Conservation (phyloP, 495 filamentous ascomycete species). For the Sabuloglossum arenarium region DNA sequence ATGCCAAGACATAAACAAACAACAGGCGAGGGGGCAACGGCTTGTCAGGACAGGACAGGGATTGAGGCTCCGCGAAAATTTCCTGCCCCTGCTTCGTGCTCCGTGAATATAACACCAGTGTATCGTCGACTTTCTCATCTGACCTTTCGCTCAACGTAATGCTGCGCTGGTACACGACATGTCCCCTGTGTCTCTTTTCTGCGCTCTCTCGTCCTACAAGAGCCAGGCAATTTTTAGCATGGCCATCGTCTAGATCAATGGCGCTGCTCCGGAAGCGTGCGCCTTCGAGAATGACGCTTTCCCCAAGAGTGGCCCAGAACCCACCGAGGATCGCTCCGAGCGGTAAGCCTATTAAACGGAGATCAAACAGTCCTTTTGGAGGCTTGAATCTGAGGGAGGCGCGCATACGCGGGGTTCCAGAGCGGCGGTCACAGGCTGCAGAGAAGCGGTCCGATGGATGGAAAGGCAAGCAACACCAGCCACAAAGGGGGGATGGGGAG, state of each 20-base stretch:
- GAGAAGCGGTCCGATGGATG: slow-evolving; percentile 13
- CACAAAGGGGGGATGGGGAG: slow-evolving; percentile 7
- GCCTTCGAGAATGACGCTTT: slow-evolving; percentile 62
- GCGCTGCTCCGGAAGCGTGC: slow-evolving; percentile 18
- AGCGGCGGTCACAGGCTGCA: slow-evolving; percentile 14
- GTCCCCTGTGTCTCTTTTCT: neutral
- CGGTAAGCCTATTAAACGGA: slow-evolving; percentile 8
- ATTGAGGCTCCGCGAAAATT: neutral
- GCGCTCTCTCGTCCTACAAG: neutral
- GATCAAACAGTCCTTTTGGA: slow-evolving; percentile 39
- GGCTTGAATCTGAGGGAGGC: slow-evolving; percentile 60
- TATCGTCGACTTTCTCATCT: neutral
- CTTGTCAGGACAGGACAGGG: neutral
- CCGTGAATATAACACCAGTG: neutral
- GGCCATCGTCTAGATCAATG: slow-evolving; percentile 4
- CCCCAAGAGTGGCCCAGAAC: slow-evolving; percentile 41
- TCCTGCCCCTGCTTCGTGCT: neutral
- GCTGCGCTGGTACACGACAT: neutral
- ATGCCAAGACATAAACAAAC: slow-evolving; percentile 2
- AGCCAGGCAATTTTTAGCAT: neutral
- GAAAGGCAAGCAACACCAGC: slow-evolving; percentile 17
- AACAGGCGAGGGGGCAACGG: neutral
- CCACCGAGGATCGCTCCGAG: slow-evolving; percentile 22
- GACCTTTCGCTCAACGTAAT: neutral
- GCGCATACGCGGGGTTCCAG: slow-evolving; percentile 27